phyloP scores from a whole-genome alignment of 805 yeast genomes.

The Helenozyma baotianmanensis region DNA sequence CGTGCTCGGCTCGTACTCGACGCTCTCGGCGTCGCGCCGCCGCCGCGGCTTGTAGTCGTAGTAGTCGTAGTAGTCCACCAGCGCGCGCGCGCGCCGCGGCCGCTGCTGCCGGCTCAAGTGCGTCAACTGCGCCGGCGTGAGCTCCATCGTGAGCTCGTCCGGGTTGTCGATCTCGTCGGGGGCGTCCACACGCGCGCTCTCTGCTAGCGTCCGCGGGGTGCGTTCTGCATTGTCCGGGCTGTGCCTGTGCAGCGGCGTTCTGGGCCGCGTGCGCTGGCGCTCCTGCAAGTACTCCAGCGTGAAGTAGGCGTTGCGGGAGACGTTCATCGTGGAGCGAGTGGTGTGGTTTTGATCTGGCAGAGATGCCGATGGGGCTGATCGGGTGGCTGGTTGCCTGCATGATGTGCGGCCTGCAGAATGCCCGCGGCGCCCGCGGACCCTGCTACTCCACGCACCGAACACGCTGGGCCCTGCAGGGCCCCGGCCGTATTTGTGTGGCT shows the following conservation, averaged over 20 bases:
- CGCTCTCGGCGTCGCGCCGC: too few species aligned
- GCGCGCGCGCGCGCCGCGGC: neutral
- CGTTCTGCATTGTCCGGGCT: neutral
- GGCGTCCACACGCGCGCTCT: too few species aligned
- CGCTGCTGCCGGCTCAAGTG: neutral
- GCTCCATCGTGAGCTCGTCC: constrained; percentile 27
- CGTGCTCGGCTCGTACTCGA: too few species aligned
- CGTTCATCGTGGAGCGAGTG: constrained; percentile 32
- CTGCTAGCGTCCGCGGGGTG: too few species aligned
- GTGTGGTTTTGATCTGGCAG: neutral
- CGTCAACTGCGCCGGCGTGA: constrained; percentile 37
- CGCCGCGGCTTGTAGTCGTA: constrained; percentile 1
- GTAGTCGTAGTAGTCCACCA: constrained; percentile 7
- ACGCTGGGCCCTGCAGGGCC: too few species aligned
- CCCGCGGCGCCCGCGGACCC: too few species aligned
- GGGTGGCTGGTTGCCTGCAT: too few species aligned
- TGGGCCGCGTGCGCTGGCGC: neutral
- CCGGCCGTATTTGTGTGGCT: too few species aligned
- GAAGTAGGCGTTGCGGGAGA: constrained; percentile 38
- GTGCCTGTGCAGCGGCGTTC: neutral
- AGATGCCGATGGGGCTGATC: too few species aligned
- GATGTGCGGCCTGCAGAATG: too few species aligned
- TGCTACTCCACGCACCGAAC: too few species aligned
- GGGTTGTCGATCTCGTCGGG: constrained; percentile 7
- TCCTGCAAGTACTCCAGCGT: constrained; percentile 29